A percentile compares a stretch with the other conserved stretches of the same genome.
phyloP scores from a whole-genome alignment of 805 yeast genomes.

The Ogataea zsoltii region DNA sequence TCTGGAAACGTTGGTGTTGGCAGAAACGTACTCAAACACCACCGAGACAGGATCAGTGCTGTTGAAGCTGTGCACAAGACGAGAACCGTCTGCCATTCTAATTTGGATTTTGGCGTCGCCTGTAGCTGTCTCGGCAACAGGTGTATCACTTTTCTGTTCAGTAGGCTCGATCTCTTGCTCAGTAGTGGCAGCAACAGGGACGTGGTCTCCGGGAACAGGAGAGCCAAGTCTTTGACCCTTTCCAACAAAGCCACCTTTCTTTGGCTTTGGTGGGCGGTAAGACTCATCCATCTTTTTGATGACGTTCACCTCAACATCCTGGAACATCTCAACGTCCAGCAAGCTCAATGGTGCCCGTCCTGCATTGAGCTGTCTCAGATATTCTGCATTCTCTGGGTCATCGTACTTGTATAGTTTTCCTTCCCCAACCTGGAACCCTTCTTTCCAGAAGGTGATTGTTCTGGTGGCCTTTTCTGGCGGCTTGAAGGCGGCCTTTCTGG shows the following conservation, averaged over 20 bases:
- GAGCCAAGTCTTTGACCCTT: slow-evolving; percentile 85
- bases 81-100: slow-evolving; percentile 79
- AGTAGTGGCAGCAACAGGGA: slow-evolving; percentile 21
- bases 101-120: slow-evolving; percentile 78
- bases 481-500: slow-evolving; percentile 9
- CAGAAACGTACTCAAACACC: slow-evolving; percentile 68
- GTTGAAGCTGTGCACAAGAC: slow-evolving; percentile 63
- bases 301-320: slow-evolving; percentile 92
- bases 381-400: slow-evolving; percentile 83
- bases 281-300: slow-evolving; percentile 78
- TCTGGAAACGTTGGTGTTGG: slow-evolving; percentile 45
- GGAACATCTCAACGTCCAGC: slow-evolving; percentile 82
- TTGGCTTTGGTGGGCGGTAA: slow-evolving; percentile 53
- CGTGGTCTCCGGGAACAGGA: slow-evolving; percentile 74
- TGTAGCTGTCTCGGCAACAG: slow-evolving; percentile 20
- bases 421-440: slow-evolving; percentile 94
- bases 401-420: slow-evolving; percentile 85
- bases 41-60: slow-evolving; percentile 62
- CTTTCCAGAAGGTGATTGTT: slow-evolving; percentile 91
- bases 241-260: slow-evolving; percentile 67
- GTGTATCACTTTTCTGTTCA: slow-evolving; percentile 8
- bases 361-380: slow-evolving; percentile 75
- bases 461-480: slow-evolving; percentile 59
- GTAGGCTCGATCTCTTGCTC: slow-evolving; percentile 16
- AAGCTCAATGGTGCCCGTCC: slow-evolving; percentile 91